These are phyloP conservation scores for Chaetomiaceae sp. DNA, from an alignment of 2,329 filamentous ascomycete species.

Conservation along the genomic window DNA sequence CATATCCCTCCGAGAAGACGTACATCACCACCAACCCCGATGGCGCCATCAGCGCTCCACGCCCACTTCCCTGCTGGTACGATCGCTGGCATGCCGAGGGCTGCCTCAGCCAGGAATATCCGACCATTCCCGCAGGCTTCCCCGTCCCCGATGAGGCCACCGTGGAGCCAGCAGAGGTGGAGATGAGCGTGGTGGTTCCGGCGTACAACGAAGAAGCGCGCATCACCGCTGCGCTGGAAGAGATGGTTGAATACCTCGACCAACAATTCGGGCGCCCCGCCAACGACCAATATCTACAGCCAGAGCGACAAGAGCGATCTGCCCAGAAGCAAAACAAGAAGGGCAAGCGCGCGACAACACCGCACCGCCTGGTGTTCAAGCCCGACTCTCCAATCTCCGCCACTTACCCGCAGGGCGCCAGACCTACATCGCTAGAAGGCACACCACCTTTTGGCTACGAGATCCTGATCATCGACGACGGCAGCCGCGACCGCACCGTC, in stretches of 20 bases:
- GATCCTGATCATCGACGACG: conserved; percentile 87
- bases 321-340: conserved; percentile 24
- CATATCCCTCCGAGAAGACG: conserved; percentile 74
- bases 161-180: conserved; percentile 73
- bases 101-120: conserved; percentile 42
- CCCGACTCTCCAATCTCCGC: conserved; percentile 36
- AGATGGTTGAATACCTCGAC: conserved; percentile 84
- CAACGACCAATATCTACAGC: conserved; percentile 25
- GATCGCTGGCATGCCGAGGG: conserved; percentile 66
- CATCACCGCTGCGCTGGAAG: conserved; percentile 78
- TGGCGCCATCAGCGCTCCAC: conserved; percentile 43
- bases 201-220: conserved; percentile 92
- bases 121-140: conserved; percentile 36
- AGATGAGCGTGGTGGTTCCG: conserved; percentile 86
- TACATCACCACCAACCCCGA: conserved; percentile 72
- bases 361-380: conserved; percentile 33
- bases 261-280: conserved; percentile 60
- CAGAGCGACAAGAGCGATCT: conserved; percentile 10
- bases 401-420: conserved; percentile 18
- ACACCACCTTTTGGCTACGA: conserved; percentile 65
- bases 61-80: conserved; percentile 79
- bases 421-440: neutral
- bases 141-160: conserved; percentile 45
- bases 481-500: conserved; percentile 76
- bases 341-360: conserved; percentile 29